Percentiles rank a stretch among this genome's conserved stretches.
Evolutionary conservation across 2,329 filamentous ascomycete genomes (phyloP).

Genomic region (Xylariaceae sp.): DNA sequence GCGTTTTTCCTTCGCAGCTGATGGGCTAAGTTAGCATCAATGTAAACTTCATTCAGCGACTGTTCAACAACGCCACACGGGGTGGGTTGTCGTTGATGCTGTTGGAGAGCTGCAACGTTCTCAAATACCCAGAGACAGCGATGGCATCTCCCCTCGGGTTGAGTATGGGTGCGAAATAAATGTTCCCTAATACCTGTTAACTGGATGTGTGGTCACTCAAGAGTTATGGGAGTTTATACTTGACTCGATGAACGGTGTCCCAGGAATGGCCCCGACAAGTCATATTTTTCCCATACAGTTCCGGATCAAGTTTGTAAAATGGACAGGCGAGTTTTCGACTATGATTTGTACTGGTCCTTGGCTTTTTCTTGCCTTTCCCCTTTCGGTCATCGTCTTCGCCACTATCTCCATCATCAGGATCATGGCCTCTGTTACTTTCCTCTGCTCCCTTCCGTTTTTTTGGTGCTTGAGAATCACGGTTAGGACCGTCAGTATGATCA

Average conservation of each 20-base stretch:
- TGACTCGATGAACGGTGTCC: slow-evolving; percentile 1
- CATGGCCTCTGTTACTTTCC: neutral
- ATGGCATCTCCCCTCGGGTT: slow-evolving; percentile 3
- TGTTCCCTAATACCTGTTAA: neutral
- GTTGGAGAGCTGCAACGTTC: neutral
- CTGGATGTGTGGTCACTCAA: neutral
- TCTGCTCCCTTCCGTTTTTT: slow-evolving; percentile 1
- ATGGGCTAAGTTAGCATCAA: neutral
- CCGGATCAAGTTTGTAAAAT: neutral
- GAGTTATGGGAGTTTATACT: neutral
- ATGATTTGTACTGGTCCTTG: neutral
- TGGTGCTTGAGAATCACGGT: neutral
- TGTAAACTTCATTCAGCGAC: neutral
- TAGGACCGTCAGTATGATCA: neutral
- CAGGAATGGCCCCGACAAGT: slow-evolving; percentile 1
- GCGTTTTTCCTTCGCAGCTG: neutral
- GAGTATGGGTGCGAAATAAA: neutral
- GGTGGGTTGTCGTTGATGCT: neutral
- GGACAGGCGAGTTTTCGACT: neutral
- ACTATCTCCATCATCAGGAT: neutral
- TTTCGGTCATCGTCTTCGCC: neutral
- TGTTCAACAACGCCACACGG: neutral
- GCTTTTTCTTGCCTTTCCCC: neutral
- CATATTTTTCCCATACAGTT: neutral
- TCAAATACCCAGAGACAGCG: neutral